Evolutionary conservation across 768 basidiomycete genomes (phyloP).

Genomic region (Epithele typhae): DNA sequence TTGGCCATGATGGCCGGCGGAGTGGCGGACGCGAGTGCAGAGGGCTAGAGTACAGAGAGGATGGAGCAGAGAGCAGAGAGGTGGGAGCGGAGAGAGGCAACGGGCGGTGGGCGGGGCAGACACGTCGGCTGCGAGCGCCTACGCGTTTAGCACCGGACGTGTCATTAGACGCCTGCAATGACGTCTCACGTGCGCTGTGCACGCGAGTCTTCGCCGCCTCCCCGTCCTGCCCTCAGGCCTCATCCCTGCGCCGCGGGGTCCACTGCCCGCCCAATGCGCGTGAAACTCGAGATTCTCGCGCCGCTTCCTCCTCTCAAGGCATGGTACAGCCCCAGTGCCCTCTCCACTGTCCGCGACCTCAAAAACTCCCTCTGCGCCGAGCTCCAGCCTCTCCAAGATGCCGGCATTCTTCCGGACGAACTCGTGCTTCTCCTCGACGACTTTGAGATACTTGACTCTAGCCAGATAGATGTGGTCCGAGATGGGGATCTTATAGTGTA

Average conservation of each 20-base stretch:
- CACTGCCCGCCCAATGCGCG: conserved; percentile 18
- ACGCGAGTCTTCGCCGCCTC: too few relatives aligned
- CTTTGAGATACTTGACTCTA: conserved; percentile 26
- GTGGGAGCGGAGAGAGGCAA: conserved; percentile 1
- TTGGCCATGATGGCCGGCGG: conserved; percentile 53
- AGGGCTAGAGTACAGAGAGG: conserved; percentile 12
- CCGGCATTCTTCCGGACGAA: conserved; percentile 5
- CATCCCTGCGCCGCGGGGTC: too few relatives aligned
- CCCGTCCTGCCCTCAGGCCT: too few relatives aligned
- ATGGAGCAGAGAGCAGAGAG: not conserved
- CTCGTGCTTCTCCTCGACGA: conserved; percentile 26
- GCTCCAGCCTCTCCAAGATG: conserved; percentile 14
- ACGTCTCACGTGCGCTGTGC: too few relatives aligned
- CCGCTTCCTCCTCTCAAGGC: conserved; percentile 24
- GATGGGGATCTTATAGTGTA: conserved; percentile 29
- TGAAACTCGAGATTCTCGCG: conserved; percentile 22
- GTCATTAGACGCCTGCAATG: too few relatives aligned
- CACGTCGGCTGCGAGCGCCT: conserved; percentile 5
- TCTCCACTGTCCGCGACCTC: conserved; percentile 20
- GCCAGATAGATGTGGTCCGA: conserved; percentile 23
- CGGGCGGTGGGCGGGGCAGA: conserved; percentile 5
- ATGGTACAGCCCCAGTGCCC: conserved; percentile 23
- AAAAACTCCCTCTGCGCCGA: conserved; percentile 23
- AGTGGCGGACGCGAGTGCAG: not conserved
- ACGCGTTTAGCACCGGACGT: not conserved